These are phyloP conservation scores for Camellia oleifera DNA, from an alignment of 179 eudicot genomes.

Conservation along the genomic window DNA sequence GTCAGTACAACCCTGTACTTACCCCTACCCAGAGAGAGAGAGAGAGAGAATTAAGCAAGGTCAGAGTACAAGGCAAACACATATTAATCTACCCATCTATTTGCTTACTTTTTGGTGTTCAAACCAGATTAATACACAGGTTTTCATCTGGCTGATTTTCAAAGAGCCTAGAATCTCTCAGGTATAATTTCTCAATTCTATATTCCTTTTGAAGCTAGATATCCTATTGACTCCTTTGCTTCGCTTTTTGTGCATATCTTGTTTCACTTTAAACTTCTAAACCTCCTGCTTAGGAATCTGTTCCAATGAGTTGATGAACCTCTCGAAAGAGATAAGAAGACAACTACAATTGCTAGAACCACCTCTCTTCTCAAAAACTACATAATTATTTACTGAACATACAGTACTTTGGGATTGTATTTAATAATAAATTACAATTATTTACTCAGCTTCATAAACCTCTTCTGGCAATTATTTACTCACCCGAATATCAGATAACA, in stretches of 20 bases:
- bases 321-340: neutral
- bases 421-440: too few relatives aligned
- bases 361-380: neutral
- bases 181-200: neutral
- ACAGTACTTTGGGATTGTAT: too few relatives aligned
- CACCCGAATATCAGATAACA: too few relatives aligned
- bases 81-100: neutral
- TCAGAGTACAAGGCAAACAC: neutral
- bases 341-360: neutral
- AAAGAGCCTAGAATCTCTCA: slow-evolving; percentile 6
- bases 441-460: too few relatives aligned
- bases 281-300: neutral
- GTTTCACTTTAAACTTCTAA: neutral
- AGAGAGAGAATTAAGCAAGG: neutral
- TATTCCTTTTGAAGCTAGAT: neutral
- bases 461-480: too few relatives aligned
- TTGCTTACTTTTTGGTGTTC: neutral
- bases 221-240: neutral
- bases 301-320: neutral
- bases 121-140: neutral
- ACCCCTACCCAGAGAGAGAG: neutral
- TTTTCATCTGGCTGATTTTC: neutral
- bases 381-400: neutral
- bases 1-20: slow-evolving; percentile 2
- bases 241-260: neutral